Conservation (phyloP, 352 stramenopile species). For the Globisporangium irregulare region DNA sequence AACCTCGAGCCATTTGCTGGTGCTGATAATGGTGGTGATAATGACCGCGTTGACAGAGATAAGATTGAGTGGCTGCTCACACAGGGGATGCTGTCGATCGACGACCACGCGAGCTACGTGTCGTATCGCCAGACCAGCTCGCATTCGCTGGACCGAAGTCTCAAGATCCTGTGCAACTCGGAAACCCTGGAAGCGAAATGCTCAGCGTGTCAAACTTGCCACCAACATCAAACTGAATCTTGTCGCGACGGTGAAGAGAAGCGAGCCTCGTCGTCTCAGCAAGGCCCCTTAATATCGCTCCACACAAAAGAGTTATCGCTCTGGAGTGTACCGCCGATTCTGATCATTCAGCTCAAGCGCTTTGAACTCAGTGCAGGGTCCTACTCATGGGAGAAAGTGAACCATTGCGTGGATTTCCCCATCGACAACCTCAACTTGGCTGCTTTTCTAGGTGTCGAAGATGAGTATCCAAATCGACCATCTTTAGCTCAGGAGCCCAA, state of each 20-base stretch:
- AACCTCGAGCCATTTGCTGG: slow-evolving; percentile 16
- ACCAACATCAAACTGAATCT: background rate
- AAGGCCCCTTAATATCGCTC: slow-evolving; percentile 3
- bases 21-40: background rate
- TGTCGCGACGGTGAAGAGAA: background rate
- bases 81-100: slow-evolving; percentile 17
- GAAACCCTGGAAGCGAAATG: slow-evolving; percentile 47
- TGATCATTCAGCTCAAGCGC: slow-evolving; percentile 68
- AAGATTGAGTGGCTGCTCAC: slow-evolving; percentile 23
- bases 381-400: slow-evolving; percentile 79
- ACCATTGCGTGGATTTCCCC: slow-evolving; percentile 90
- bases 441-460: slow-evolving; percentile 28
- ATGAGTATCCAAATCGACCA: background rate
- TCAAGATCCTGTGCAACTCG: slow-evolving; percentile 44
- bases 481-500: background rate
- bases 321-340: slow-evolving; percentile 51
- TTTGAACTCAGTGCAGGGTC: slow-evolving; percentile 51
- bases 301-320: slow-evolving; percentile 55
- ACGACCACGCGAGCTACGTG: slow-evolving; percentile 40
- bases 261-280: background rate
- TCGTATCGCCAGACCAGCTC: slow-evolving; percentile 26
- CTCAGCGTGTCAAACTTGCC: slow-evolving; percentile 26
- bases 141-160: slow-evolving; percentile 34
- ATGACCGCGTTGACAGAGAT: background rate
- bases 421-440: slow-evolving; percentile 83